Evolutionary conservation across 2,329 filamentous ascomycete species (phyloP), one percentile per base, ranked within the genome.

Genomic region (Cercospora zeae-maydis): DNA sequence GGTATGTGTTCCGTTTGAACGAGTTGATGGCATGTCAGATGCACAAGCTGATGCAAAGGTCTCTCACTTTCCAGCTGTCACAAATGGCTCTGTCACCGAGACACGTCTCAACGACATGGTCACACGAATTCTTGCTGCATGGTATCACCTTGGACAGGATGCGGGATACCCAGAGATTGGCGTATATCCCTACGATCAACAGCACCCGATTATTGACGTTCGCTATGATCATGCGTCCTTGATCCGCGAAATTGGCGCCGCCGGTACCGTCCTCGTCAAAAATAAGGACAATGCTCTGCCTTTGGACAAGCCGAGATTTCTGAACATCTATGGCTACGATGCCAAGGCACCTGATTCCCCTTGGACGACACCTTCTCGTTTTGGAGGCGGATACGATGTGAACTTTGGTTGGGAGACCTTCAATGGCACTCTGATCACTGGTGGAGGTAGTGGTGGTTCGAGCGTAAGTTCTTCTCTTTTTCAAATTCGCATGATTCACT

Each of bases 251-350:
- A 78, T 86, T 33, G 82, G 83, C 27, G 77, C 82, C 31, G 84
- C 86, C 64, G 82, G 80, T 2, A 82, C 85, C 55, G 85, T 84
- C 0, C 70, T 87, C 30, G 74, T 87, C 34, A 93, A 93, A 75
- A 86, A 89, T 61, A 82, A 82, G 19, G 82, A 84, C 55, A 79
- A 85, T 2, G 78, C 80, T 1, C 64, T 87, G 3, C 84, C 84
- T 0, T 72, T 86, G 2, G 70, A 81, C 16, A 80, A 80, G 24
- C 75, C 77, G 5, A 71, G 72, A 4, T 77, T 74, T 60, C 63
- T 78, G 7, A 74, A 71, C 51, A 70, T 79, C 21, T 78, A 77
- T 58, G 76, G 77, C 4, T 78, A 78, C 34, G 76, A 78, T 59
- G 76, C 77, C 5, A 69, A 63, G 42, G 34, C 59, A 8, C 62